Evolutionary conservation across 2,329 filamentous ascomycete species (phyloP).

Genomic region (Monosporascus sp.): DNA sequence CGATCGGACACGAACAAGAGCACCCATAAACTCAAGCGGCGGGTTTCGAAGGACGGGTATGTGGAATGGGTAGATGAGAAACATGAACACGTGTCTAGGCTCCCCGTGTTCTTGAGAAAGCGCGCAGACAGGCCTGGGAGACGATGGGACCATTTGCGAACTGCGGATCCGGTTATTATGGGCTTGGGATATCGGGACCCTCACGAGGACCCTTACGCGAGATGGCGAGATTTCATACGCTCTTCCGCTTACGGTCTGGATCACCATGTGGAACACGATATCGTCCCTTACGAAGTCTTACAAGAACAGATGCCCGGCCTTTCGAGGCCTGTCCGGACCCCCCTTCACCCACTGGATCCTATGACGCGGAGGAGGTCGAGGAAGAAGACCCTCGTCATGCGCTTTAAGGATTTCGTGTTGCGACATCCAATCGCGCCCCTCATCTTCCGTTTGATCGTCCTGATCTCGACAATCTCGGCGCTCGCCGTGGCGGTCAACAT

Average conservation of each 20-base stretch:
- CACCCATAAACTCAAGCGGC: constrained; percentile 22
- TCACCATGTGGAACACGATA: constrained; percentile 41
- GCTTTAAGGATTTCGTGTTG: constrained; percentile 64
- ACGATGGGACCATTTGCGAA: constrained; percentile 57
- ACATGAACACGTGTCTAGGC: constrained; percentile 27
- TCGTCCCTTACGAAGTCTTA: constrained; percentile 40
- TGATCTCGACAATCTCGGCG: constrained; percentile 76
- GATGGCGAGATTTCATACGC: constrained; percentile 50
- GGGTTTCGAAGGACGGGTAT: constrained; percentile 28
- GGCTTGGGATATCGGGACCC: constrained; percentile 39
- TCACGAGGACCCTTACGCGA: constrained; percentile 35
- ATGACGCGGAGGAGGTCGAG: constrained; percentile 27
- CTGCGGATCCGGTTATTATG: constrained; percentile 55
- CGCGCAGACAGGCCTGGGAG: constrained; percentile 44
- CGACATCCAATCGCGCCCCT: constrained; percentile 83
- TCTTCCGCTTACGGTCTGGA: constrained; percentile 49
- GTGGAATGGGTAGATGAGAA: constrained; percentile 30
- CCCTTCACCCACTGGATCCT: constrained; percentile 34
- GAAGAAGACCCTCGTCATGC: constrained; percentile 39
- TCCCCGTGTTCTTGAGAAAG: constrained; percentile 43
- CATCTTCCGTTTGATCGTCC: constrained; percentile 74
- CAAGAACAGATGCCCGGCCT: constrained; percentile 32
- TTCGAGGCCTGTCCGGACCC: constrained; percentile 33
- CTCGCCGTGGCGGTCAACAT: constrained; percentile 75
- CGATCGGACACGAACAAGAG: constrained; percentile 22